Evolutionary conservation across 2,329 filamentous ascomycete genomes (phyloP), one percentile per base, ranked within the genome.

Genomic region (Cryphonectria radicalis): DNA sequence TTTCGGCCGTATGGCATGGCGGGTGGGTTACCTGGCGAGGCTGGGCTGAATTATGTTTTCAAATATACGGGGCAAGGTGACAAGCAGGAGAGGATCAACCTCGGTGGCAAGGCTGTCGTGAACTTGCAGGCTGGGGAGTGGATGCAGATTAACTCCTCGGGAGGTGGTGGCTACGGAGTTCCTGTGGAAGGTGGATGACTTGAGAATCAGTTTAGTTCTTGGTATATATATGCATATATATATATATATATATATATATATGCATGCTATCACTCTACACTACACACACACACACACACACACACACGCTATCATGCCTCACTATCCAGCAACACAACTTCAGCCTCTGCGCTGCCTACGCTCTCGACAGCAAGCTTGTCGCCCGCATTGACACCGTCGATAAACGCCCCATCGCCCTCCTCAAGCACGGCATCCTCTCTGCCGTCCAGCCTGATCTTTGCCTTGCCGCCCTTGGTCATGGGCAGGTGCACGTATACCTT

Each of bases 401-500:
- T 83, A 80, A 93, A 96, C 0, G 92, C 93, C 22, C 93, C 93
- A 81, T 97, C 94, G 0, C 94, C 94, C 81, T 97, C 94, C 0
- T 82, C 84, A 25, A 97, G 79, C 22, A 92, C 83, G 0, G 88
- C 88, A 73, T 92, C 89, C 62, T 92, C 90, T 70, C 90, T 83
- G 1, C 89, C 89, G 77, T 87, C 92, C 76, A 91, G 83, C 74
- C 87, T 87, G 72, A 97, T 89, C 84, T 89, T 93, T 53, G 92
- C 87, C 75, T 90, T 92, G 35, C 92, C 92, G 57, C 86, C 86
- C 82, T 93, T 92, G 82, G 91, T 90, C 92, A 95, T 95, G 25
- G 94, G 88, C 69, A 97, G 75, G 80, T 97, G 94, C 50, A 96
- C 82, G 79, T 91, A 97, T 2, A 97, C 88, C 82, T 96, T 95